Evolutionary conservation across 345 rosid species (phyloP).

Genomic region (Raphanus raphanistrum): DNA sequence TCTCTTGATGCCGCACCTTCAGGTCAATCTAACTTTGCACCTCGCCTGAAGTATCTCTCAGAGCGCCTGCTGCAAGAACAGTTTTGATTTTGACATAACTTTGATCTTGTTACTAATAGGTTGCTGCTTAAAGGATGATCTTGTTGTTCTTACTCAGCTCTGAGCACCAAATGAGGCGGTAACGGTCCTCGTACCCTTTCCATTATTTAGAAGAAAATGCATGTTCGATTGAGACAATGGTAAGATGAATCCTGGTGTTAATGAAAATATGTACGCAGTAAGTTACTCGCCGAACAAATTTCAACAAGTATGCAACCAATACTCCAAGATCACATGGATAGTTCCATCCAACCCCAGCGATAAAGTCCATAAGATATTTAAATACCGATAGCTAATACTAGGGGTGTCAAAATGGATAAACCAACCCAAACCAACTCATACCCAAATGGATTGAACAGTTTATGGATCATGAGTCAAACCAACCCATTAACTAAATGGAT

Average conservation of each 20-base stretch:
- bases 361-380: conserved; percentile 2
- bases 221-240: background rate
- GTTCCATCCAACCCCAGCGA: conserved; percentile 76
- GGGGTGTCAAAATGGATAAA: too few species aligned
- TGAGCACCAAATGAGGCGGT: conserved; percentile 64
- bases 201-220: conserved; percentile 41
- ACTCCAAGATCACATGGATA: conserved; percentile 85
- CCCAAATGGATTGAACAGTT: too few species aligned
- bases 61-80: conserved; percentile 56
- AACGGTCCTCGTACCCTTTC: conserved; percentile 76
- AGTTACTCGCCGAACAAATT: conserved; percentile 65
- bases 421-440: too few species aligned
- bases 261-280: background rate
- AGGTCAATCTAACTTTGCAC: conserved; percentile 70
- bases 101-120: too few species aligned
- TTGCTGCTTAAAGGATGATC: background rate
- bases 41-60: conserved; percentile 65
- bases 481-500: too few species aligned
- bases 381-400: background rate
- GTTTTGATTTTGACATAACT: conserved; percentile 26
- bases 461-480: too few species aligned
- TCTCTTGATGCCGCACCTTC: conserved; percentile 69
- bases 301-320: conserved; percentile 80
- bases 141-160: conserved; percentile 61
- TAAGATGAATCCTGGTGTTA: background rate